phyloP scores from a whole-genome alignment of 768 basidiomycete species.

The Boletus pseudo-olivaceus region DNA sequence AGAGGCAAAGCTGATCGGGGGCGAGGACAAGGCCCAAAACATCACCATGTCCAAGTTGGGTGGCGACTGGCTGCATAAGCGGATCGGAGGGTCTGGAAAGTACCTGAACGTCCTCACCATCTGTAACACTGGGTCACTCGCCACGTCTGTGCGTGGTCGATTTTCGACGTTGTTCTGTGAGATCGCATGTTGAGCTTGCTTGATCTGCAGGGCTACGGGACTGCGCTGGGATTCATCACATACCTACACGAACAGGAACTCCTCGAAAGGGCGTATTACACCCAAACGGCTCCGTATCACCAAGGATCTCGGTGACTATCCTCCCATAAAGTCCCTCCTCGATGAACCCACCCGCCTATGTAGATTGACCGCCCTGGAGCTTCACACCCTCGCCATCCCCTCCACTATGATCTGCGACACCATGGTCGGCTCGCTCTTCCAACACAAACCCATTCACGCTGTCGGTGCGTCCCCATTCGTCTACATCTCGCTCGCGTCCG shows the following conservation, averaged over 20 bases:
- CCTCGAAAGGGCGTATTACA: constrained; percentile 82
- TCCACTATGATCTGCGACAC: constrained; percentile 96
- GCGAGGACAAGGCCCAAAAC: constrained; percentile 87
- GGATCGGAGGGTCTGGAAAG: constrained; percentile 33
- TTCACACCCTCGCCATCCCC: constrained; percentile 79
- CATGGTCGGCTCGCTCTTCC: constrained; percentile 95
- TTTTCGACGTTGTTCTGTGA: background rate
- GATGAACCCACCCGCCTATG: background rate
- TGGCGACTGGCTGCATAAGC: constrained; percentile 75
- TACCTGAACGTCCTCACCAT: constrained; percentile 84
- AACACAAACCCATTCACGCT: constrained; percentile 78
- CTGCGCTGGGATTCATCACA: constrained; percentile 91
- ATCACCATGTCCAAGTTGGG: constrained; percentile 81
- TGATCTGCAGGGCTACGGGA: constrained; percentile 84
- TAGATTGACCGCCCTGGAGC: constrained; percentile 86
- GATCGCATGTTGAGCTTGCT: background rate
- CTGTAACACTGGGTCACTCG: constrained; percentile 96
- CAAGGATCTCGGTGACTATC: constrained; percentile 72
- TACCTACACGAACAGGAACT: constrained; percentile 77
- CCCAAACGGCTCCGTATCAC: constrained; percentile 93
- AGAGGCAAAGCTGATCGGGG: constrained; percentile 73
- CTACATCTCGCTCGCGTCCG: too few relatives aligned
- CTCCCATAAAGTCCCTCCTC: background rate
- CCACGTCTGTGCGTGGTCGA: constrained; percentile 67
- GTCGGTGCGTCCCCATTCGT: constrained; percentile 47